Evolutionary conservation across 164 flowering plant species (phyloP).

Genomic region (Berberis vulgaris): DNA sequence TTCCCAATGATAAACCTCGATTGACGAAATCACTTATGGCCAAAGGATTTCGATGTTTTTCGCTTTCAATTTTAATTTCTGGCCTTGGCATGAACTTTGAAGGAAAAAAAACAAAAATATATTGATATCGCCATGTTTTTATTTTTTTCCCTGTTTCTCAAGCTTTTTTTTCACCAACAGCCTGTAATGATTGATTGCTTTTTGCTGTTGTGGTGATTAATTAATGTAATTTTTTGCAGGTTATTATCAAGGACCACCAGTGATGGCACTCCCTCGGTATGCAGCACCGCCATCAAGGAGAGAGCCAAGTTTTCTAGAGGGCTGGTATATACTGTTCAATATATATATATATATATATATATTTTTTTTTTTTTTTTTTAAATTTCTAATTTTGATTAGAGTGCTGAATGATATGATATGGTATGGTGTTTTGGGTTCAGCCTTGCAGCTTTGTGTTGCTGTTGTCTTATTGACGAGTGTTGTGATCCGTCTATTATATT

Average conservation of each 20-base stretch:
- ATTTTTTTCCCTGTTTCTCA: background rate
- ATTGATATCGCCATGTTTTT: too few species aligned
- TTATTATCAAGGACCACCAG: conserved; percentile 68
- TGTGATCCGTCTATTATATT: conserved; percentile 62
- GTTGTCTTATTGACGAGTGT: conserved; percentile 15
- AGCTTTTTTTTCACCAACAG: background rate
- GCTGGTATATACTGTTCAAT: conserved; percentile 25
- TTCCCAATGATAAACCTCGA: too few species aligned
- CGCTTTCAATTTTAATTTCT: too few species aligned
- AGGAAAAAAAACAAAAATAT: too few species aligned
- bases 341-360: too few species aligned
- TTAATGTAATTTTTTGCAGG: conserved; percentile 18
- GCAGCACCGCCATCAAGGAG: conserved; percentile 43
- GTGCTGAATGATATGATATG: too few species aligned
- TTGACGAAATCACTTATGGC: too few species aligned
- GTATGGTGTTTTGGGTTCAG: conserved; percentile 25
- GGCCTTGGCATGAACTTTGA: too few species aligned
- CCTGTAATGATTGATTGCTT: too few species aligned
- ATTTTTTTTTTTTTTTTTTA: too few species aligned
- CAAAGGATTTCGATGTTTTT: too few species aligned
- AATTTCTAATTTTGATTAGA: too few species aligned
- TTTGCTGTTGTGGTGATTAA: background rate
- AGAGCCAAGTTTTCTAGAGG: conserved; percentile 50
- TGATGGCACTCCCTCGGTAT: conserved; percentile 66
- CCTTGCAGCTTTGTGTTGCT: conserved; percentile 69